A percentile compares a stretch with the other conserved stretches of the same genome.
phyloP scores from a whole-genome alignment of 139 green algal species.

The Asterochloris sp. region DNA sequence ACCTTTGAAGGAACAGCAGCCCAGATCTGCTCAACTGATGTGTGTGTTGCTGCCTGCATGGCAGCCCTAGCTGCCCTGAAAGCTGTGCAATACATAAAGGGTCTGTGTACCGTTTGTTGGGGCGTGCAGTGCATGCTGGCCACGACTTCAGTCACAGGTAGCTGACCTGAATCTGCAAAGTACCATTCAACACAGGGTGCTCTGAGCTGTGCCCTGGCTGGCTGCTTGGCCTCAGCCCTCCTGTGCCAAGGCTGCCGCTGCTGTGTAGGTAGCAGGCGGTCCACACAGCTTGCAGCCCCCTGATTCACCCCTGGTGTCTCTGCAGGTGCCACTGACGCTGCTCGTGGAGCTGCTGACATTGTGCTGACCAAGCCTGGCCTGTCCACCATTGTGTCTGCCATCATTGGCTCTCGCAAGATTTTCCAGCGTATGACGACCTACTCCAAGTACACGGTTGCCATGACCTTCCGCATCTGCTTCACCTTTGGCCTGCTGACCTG shows the following conservation, averaged over 20 bases:
- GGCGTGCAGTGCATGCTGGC: no score
- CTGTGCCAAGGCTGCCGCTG: no score
- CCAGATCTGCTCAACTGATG: no score
- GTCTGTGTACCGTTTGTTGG: not conserved
- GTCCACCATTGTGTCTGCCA: conserved; percentile 62
- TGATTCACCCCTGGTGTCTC: not conserved
- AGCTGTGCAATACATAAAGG: not conserved
- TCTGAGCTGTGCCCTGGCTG: no score
- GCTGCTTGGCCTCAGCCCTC: no score
- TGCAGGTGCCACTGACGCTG: conserved; percentile 72
- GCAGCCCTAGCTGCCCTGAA: not conserved
- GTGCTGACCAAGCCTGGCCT: conserved; percentile 60
- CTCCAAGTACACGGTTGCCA: conserved; percentile 81
- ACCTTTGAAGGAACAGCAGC: no score
- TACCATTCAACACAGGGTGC: no score
- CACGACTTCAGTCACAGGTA: no score
- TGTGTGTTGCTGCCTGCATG: no score
- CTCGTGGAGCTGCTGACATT: conserved; percentile 80
- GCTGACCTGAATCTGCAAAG: no score
- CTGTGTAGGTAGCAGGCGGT: no score
- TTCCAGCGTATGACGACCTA: conserved; percentile 92
- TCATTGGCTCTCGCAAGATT: conserved; percentile 79
- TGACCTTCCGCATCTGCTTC: conserved; percentile 87
- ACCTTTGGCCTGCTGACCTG: conserved; percentile 82
- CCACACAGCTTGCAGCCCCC: not conserved